Conservation (phyloP, 345 rosid genomes). For the Populus euphratica region DNA sequence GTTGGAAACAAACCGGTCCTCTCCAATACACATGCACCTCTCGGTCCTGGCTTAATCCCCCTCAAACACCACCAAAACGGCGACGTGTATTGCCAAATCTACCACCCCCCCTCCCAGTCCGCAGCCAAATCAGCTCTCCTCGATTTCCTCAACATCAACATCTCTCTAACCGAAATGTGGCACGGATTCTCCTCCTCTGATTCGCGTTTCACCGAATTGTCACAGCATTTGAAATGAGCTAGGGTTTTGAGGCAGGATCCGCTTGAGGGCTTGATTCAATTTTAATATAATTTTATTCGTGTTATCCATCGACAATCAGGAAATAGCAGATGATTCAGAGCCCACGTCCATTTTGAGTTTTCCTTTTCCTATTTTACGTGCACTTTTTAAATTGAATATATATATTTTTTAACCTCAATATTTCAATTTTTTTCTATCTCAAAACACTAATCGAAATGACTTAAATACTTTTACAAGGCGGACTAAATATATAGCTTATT, state of each 20-base stretch:
- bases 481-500: no score
- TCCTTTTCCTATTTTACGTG: neutral
- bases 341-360: neutral
- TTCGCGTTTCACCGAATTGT: conserved; percentile 61
- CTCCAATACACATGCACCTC: conserved; percentile 63
- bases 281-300: no score
- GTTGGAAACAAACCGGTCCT: conserved; percentile 78
- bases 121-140: conserved; percentile 59
- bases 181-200: conserved; percentile 59
- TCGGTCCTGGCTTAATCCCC: conserved; percentile 71
- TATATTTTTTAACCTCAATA: no score
- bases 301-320: neutral
- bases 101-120: conserved; percentile 41
- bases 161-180: conserved; percentile 60
- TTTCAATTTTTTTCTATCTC: no score
- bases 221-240: conserved; percentile 60
- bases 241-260: conserved; percentile 94
- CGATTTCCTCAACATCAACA: conserved; percentile 62
- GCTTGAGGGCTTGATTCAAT: conserved; percentile 59
- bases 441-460: no score
- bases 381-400: neutral
- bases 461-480: no score
- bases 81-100: conserved; percentile 51
- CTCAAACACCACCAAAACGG: conserved; percentile 59
- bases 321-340: neutral